Base-by-base conservation (phyloP, 164 flowering plant genomes). In the Berberis vulgaris region DNA sequence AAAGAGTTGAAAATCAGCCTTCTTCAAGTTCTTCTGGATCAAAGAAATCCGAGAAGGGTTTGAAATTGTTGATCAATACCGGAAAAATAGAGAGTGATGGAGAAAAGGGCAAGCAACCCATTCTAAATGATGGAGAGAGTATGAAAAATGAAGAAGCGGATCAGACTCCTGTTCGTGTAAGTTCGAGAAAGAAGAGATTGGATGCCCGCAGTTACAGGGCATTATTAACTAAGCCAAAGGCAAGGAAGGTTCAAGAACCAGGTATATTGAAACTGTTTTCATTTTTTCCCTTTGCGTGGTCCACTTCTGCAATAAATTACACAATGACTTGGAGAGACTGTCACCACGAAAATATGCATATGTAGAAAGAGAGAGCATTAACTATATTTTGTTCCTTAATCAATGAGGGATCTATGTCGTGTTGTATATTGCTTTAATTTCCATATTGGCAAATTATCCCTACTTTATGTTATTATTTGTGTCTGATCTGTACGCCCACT, bases 171-270 rank as follows among this genome's bases (percentile, higher is more conserved):
- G 52, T 41, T 60, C 45, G 45, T 43, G 63, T 55, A 42, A 2
- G 46, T 39, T 49, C 2, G 6, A 66, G 60, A 45, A 69, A 61
- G 65, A 78, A 71, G 61, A 73, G 71, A 65, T 58, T 77, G 76
- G 63, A 76, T 79, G 83, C 84, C 49, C 83, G 80, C 59, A 62
- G 68, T 57, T 83, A 73, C 67, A 74, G 68, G 70, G 74, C 74
- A 70, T 50, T 71, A 2, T 63, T 79, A 26, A 43, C 7, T 55
- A 55, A 42, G 58, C 46, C 62, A 26, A 62, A 54, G 52, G 6
- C n/a, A 41, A 72, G 59, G 66, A 69, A 71, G 52, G 54, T 2
- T 44, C 60, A 63, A 52, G 64, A 52, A 5, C 13, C 74, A 76
- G 87, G 88, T 83, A 63, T 50, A 11, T 26, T 50, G 45, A 55